Percentiles rank a stretch among this genome's conserved stretches.
These are phyloP conservation scores for Zasmidium cellare DNA, from an alignment of 2,329 filamentous ascomycete genomes.

Conservation along the genomic window DNA sequence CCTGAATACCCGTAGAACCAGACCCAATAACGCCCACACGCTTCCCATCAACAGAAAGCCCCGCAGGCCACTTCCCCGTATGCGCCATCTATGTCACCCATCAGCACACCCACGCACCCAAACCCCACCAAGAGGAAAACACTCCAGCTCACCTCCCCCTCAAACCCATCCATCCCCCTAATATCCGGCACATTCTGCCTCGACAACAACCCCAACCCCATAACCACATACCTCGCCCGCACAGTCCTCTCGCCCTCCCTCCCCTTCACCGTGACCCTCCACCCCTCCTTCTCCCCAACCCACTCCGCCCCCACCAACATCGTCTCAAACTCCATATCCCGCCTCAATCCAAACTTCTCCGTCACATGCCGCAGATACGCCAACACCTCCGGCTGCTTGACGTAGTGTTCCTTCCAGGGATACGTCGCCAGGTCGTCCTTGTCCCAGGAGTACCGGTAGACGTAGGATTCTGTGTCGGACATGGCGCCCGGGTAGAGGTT, in stretches of 20 bases:
- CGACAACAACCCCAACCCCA: constrained; percentile 40
- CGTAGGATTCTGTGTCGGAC: constrained; percentile 28
- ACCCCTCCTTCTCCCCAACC: constrained; percentile 9
- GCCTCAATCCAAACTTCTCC: constrained; percentile 18
- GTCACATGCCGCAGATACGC: constrained; percentile 21
- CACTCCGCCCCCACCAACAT: constrained; percentile 26
- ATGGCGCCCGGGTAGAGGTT: constrained; percentile 33
- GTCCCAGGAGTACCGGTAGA: constrained; percentile 37
- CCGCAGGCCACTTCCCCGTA: constrained; percentile 41
- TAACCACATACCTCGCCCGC: constrained; percentile 37
- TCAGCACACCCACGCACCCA: constrained; percentile 7
- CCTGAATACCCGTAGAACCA: constrained; percentile 45
- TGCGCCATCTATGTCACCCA: constrained; percentile 37
- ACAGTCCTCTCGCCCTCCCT: not conserved
- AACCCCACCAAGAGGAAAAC: constrained; percentile 10
- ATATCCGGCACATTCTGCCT: constrained; percentile 41
- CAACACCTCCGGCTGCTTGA: constrained; percentile 42
- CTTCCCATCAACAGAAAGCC: constrained; percentile 32
- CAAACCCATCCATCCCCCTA: constrained; percentile 38
- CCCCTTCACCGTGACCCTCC: constrained; percentile 11
- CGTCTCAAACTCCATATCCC: constrained; percentile 24
- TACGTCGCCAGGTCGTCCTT: constrained; percentile 35
- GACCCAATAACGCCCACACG: constrained; percentile 44
- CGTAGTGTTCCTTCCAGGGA: constrained; percentile 39
- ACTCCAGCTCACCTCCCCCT: constrained; percentile 31